A percentile compares a stretch with the other conserved stretches of the same genome.
Conservation (phyloP, 1,284 basidiomycete genomes). For the Boletus semigastroideus region DNA sequence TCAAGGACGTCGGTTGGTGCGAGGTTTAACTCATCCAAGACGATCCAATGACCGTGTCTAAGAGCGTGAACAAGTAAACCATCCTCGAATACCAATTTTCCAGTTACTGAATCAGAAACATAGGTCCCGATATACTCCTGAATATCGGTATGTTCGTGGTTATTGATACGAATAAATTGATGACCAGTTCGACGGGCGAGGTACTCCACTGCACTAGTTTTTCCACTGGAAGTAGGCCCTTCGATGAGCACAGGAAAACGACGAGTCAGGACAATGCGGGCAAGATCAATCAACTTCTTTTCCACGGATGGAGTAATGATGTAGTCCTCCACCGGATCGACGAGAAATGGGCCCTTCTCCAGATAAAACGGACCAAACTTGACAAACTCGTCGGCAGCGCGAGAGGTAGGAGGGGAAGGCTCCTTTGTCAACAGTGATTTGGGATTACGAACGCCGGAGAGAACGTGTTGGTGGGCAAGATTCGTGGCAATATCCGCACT, state of each 20-base stretch:
- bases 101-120: slow-evolving; percentile 88
- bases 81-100: slow-evolving; percentile 93
- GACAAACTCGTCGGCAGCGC: slow-evolving; percentile 59
- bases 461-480: slow-evolving; percentile 79
- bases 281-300: slow-evolving; percentile 88
- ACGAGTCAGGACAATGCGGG: slow-evolving; percentile 87
- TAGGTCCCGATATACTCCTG: slow-evolving; percentile 99
- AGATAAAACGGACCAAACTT: slow-evolving; percentile 94
- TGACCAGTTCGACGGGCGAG: slow-evolving; percentile 93
- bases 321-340: slow-evolving; percentile 75
- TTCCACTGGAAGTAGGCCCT: slow-evolving; percentile 96
- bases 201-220: slow-evolving; percentile 97
- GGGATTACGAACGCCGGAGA: slow-evolving; percentile 81
- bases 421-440: slow-evolving; percentile 72
- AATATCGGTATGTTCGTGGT: slow-evolving; percentile 99
- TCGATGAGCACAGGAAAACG: slow-evolving; percentile 96
- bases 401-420: slow-evolving; percentile 55
- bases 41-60: slow-evolving; percentile 95
- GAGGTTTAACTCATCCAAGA: slow-evolving; percentile 96
- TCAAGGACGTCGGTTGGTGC: slow-evolving; percentile 98
- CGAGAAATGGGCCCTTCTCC: slow-evolving; percentile 68
- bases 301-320: slow-evolving; percentile 98
- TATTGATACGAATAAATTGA: slow-evolving; percentile 97
- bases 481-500: slow-evolving; percentile 70
- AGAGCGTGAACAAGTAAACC: slow-evolving; percentile 93